Evolutionary conservation across 306 rosid genomes (phyloP), one percentile per base, ranked within the genome.

Genomic region (Alnus rubra): DNA sequence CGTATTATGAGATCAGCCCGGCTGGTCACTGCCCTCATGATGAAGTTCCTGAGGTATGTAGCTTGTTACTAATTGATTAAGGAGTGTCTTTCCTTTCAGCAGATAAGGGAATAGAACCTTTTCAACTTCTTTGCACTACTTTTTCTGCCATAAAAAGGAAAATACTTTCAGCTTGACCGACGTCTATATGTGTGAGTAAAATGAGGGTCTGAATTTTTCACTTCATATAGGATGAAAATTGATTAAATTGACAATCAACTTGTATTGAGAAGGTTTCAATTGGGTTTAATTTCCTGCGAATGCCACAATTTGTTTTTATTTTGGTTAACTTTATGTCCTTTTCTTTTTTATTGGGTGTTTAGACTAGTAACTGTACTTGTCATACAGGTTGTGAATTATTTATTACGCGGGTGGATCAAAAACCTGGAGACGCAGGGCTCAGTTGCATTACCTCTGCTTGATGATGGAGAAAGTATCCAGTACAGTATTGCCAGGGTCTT

Each of bases 11-110:
- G 82, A 92, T 95, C 71, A 95, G 97, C 87, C 94, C 98, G 2
- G 97, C 97, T 9, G 98, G 98, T 71, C 98, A 94, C 81, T 94
- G 98, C 83, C 98, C 98, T 75, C 98, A 94, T 73, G 97, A 94
- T 85, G 98, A 94, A 89, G 97, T 92, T 72, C 97, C 98, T n/a
- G 98, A 94, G 97, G 98, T 91, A 88, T 76, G 80, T 58, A 60
- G 19, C 77, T 64, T 69, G 15, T 73, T 51, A 13, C 79, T 63
- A 15, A 54, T 44, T 69, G 55, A 23, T 19, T 58, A 74, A 48
- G 16, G 45, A 45, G 69, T 9, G 10, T 28, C 3, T 67, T 58
- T 56, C 65, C 18, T 44, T 28, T 56, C 8, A 42, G 7, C 7
- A 5, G 7, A 42, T 42, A 42, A 42, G 45, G n/a, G 7, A 49